Evolutionary conservation across 352 stramenopile genomes (phyloP), one percentile per base, ranked within the genome.

Genomic region (Pythium sukuiense): DNA sequence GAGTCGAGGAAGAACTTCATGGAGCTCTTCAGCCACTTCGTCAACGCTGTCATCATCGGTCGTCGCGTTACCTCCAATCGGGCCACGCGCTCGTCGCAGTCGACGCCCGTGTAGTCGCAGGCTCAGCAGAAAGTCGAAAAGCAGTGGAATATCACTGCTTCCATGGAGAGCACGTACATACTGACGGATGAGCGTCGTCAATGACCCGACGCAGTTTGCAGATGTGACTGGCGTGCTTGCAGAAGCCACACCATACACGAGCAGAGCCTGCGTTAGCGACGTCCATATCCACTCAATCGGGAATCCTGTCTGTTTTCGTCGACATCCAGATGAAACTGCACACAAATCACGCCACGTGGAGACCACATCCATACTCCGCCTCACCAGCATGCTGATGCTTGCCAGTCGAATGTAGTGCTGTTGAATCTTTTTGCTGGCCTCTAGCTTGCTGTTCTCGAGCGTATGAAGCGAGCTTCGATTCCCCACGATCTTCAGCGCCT

Each of bases 401-500:
- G 55, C 49, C 2, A 88, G 53, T 8, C 63, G 61, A 0, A 49
- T 27, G 54, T 64, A 63, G 30, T 81, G 73, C 0, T 45, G 59
- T 2, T 77, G 65, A 7, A 87, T 67, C 52, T 86, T 91, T 20
- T 26, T 55, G 8, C 30, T 66, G 0, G 70, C 65, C 30, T 88
- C 80, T 0, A 56, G 39, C 61, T 80, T 83, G 46, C 68, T 84
- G 27, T 46, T 72, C 48, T 87, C 58, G 0, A 89, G 72, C 6
- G 74, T 84, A 29, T 85, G 69, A 0, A 78, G 50, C 9, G 80
- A 66, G 56, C 75, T 88, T 13, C 79, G 74, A 29, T 90, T 90
- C 0, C 65, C 78, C n/a, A 92, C 67, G 50, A 92, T 77, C 24
- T 80, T 81, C 26, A 89, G 67, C 2, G 73, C 68, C 58, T 89